phyloP scores from a whole-genome alignment of 805 yeast species.

The Barnettozyma vustinii region DNA sequence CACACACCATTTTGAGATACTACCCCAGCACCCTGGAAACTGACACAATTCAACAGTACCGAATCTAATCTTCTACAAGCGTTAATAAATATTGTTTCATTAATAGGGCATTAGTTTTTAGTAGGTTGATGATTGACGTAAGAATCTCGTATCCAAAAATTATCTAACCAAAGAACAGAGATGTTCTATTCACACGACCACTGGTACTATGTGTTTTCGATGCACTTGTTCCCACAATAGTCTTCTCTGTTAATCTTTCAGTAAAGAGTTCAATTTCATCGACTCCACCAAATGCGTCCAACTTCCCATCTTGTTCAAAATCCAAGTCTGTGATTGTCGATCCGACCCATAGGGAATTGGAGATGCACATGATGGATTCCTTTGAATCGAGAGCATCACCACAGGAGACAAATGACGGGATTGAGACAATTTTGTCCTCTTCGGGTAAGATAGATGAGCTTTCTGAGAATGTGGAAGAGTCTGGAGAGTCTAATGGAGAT shows the following conservation, averaged over 20 bases:
- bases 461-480: neutral
- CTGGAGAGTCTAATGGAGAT: neutral
- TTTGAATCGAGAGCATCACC: slow-evolving; percentile 12
- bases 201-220: neutral
- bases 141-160: neutral
- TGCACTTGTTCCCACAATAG: neutral
- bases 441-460: slow-evolving; percentile 1
- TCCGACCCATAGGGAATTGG: slow-evolving; percentile 24
- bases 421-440: neutral
- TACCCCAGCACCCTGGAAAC: no score
- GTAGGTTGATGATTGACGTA: neutral
- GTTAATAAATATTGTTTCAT: neutral
- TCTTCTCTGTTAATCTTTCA: slow-evolving; percentile 1
- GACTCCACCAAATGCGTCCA: slow-evolving; percentile 13
- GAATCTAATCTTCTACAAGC: neutral
- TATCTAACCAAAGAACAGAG: slow-evolving; percentile 14
- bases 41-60: neutral
- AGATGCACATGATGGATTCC: slow-evolving; percentile 14
- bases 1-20: neutral
- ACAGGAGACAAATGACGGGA: slow-evolving; percentile 14
- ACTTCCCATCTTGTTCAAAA: neutral
- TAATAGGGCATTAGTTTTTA: neutral
- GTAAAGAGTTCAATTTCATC: slow-evolving; percentile 13
- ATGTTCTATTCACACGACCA: slow-evolving; percentile 17
- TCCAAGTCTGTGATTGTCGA: slow-evolving; percentile 7